Evolutionary conservation across 2,329 filamentous ascomycete species (phyloP), one percentile per base, ranked within the genome.

Genomic region (Arthroderma sp.): DNA sequence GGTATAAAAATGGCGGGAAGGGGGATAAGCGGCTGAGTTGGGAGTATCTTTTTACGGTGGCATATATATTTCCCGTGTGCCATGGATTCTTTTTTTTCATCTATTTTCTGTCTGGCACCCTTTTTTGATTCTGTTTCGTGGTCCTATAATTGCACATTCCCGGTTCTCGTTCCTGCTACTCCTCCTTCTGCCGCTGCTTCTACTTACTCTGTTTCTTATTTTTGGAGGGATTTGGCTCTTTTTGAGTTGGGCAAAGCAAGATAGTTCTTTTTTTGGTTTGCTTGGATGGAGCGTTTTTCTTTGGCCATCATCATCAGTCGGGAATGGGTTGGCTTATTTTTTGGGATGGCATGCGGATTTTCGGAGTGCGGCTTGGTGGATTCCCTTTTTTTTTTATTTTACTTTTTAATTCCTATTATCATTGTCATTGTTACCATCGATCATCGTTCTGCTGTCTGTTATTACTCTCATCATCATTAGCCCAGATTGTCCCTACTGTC

Each of bases 81-180:
- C 44, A 29, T 41, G 42, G 36, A 36, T 36, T 38, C 11, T 42
- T 38, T 47, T 43, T 41, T 43, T 44, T 42, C 22, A 29, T 33
- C 36, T 42, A 30, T 28, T 38, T 40, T 47, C 8, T 31, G 45
- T 49, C 44, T 11, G 39, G 15, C 37, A 43, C 36, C 39, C 39
- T 49, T n/a, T 42, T 46, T 44, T 40, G 38, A 37, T 30, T 43
- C 31, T 45, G 28, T 41, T 36, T 32, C 29, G 28, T 29, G 37
- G 10, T 31, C 34, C 28, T 22, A 29, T 40, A 15, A 38, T 40
- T 39, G 30, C 37, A 31, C 36, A 45, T 40, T 29, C 9, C 33
- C 34, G 42, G 34, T 55, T 54, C 49, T 49, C 50, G 57, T 50
- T 53, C 38, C 44, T 29, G 36, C 38, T 53, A 44, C 47, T 49